Evolutionary conservation across 345 rosid genomes (phyloP), one percentile per base, ranked within the genome.

Genomic region (Salix udensis): DNA sequence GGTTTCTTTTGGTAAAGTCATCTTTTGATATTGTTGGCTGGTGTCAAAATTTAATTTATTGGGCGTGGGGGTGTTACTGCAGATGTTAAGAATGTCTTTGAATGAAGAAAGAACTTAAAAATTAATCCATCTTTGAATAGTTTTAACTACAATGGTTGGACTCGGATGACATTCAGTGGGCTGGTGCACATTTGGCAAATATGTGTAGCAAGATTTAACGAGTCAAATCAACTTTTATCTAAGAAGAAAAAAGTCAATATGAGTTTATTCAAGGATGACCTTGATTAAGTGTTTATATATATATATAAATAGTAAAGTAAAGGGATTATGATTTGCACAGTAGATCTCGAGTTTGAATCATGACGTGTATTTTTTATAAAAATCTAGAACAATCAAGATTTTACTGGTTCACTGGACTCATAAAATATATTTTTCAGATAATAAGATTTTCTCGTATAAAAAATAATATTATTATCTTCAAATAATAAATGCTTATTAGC

Each of bases 151-250:
- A n/a, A 55, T 2, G 62, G 62, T 3, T n/a, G 62, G 62, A 21
- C 28, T n/a, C 13, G 28, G 62, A 55, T 11, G 26, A 21, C 62
- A 55, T 10, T 55, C 10, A 3, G 1, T 55, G 61, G 23, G 26
- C 61, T n/a, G 61, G 61, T n/a, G 11, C 6, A n/a, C 65, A 5
- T 73, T 73, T 39, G 39, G 62, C 55, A 73, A 73, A 36, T 61
- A 24, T 16, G 30, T 65, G 66, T 42, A 9, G 73, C 30, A 31
- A 42, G 60, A 68, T 65, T 65, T 42, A 44, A 7, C 4, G 64
- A 10, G 26, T 58, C 64, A 58, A 10, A 0, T 23, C 28, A 10
- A 1, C 28, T 23, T 24, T 23, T 2, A 9, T 58, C 4, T 23
- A 23, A 58, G 62, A 9, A 24, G 26, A 24, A 23, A 58, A 23